Evolutionary conservation across 164 flowering plant genomes (phyloP), one percentile per base, ranked within the genome.

Genomic region (Tetracentron sinense): DNA sequence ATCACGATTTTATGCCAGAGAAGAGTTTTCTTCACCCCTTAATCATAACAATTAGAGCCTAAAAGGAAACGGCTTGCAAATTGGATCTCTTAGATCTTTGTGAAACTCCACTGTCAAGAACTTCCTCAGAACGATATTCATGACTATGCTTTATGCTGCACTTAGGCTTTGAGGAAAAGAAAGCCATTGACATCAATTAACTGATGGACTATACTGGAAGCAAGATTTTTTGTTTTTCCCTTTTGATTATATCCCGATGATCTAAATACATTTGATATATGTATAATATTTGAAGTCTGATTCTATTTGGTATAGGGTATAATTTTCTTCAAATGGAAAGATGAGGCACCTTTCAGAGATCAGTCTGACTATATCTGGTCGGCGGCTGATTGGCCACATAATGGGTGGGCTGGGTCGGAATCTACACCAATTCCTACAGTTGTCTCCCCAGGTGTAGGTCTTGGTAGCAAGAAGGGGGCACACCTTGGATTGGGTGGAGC

Each of bases 401-500:
- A 89, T 79, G 92, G 89, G 31, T 95, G 97, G 94, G 89, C 92
- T 55, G 85, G 85, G 29, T 77, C 86, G 42, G 84, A 83, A 58
- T 87, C 92, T 54, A 83, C 88, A n/a, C 94, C 96, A 35, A 76
- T 77, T 71, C 95, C 94, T 57, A 87, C 89, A 42, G 76, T 74
- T 74, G 89, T 84, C 65, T 84, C 95, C 69, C 89, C 90, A 60
- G 93, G 91, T 64, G 72, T 86, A 59, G 89, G 88, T 67, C 85
- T 87, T 61, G 90, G 96, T 54, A 81, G 78, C 74, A 79, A 80
- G 71, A 86, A 80, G 63, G 88, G 84, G 26, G 67, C 80, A 53
- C 93, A 88, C 69, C 88, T 83, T 72, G 96, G 96, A 42, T 77
- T 88, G 70, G 93, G 88, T 69, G 97, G 96, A 55, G 94, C 94